Evolutionary conservation across 805 yeast species (phyloP).

Genomic region (Starmerella potacharoeniae): DNA sequence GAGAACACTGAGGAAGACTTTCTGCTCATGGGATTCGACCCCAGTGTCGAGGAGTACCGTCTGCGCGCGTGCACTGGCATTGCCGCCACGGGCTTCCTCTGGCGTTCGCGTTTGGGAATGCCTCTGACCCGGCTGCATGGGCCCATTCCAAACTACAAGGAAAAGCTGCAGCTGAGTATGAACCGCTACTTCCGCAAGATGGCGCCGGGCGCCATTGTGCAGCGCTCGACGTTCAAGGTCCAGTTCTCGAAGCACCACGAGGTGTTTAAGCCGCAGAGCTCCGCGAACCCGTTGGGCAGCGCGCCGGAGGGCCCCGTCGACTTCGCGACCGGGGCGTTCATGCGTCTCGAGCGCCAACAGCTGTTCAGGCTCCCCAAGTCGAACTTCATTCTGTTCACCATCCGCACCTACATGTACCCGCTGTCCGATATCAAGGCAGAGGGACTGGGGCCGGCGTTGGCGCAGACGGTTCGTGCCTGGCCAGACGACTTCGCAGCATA

Average conservation of each 20-base stretch:
- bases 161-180: constrained; percentile 51
- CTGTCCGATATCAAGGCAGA: constrained; percentile 37
- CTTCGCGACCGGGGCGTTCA: constrained; percentile 35
- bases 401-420: constrained; percentile 50
- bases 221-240: constrained; percentile 58
- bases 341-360: constrained; percentile 51
- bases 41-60: constrained; percentile 31
- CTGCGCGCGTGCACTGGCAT: constrained; percentile 47
- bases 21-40: constrained; percentile 42
- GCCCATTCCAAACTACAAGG: constrained; percentile 60
- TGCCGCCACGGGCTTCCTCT: constrained; percentile 67
- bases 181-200: constrained; percentile 50
- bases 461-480: constrained; percentile 53
- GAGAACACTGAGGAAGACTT: constrained; percentile 52
- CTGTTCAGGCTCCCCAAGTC: constrained; percentile 43
- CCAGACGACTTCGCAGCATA: constrained; percentile 48
- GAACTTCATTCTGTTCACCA: constrained; percentile 38
- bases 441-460: constrained; percentile 40
- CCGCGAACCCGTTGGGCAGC: constrained; percentile 29
- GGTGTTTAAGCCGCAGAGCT: constrained; percentile 36
- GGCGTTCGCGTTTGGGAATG: constrained; percentile 39
- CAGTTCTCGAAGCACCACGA: constrained; percentile 42
- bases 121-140: constrained; percentile 52
- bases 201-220: constrained; percentile 43
- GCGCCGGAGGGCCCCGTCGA: constrained; percentile 30